phyloP scores from a whole-genome alignment of 768 basidiomycete genomes.

The Boletus reticulatus region DNA sequence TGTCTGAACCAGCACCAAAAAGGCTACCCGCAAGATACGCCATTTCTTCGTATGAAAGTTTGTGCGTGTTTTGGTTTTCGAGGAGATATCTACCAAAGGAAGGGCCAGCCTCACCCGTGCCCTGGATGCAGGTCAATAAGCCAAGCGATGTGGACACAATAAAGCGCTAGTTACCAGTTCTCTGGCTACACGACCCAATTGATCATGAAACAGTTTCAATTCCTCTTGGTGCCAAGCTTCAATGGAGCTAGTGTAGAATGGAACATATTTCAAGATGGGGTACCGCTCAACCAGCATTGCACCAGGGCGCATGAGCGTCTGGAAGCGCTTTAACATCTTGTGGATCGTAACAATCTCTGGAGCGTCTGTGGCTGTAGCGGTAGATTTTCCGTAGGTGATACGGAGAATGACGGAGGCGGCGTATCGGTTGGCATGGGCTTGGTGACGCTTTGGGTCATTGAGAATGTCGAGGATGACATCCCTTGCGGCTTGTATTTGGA shows the following conservation, averaged over 20 bases:
- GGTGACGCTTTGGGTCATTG: slow-evolving; percentile 40
- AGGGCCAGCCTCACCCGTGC: slow-evolving; percentile 24
- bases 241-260: slow-evolving; percentile 60
- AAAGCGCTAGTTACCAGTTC: slow-evolving; percentile 38
- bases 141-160: neutral
- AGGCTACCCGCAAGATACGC: slow-evolving; percentile 64
- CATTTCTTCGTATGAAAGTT: slow-evolving; percentile 53
- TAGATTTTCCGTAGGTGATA: slow-evolving; percentile 34
- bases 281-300: slow-evolving; percentile 34
- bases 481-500: slow-evolving; percentile 39
- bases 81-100: slow-evolving; percentile 59
- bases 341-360: slow-evolving; percentile 35
- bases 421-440: slow-evolving; percentile 51
- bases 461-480: slow-evolving; percentile 34
- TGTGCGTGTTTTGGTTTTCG: slow-evolving; percentile 51
- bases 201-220: slow-evolving; percentile 50
- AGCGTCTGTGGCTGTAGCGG: slow-evolving; percentile 28
- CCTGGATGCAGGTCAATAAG: slow-evolving; percentile 14
- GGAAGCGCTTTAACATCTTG: slow-evolving; percentile 34
- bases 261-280: slow-evolving; percentile 46
- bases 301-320: slow-evolving; percentile 37
- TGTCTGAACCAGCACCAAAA: slow-evolving; percentile 67
- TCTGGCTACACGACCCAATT: slow-evolving; percentile 43
- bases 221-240: slow-evolving; percentile 56
- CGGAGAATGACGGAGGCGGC: slow-evolving; percentile 37